These are phyloP conservation scores for Solanum sejunctum DNA, from an alignment of 257 asterid species.

Conservation along the genomic window DNA sequence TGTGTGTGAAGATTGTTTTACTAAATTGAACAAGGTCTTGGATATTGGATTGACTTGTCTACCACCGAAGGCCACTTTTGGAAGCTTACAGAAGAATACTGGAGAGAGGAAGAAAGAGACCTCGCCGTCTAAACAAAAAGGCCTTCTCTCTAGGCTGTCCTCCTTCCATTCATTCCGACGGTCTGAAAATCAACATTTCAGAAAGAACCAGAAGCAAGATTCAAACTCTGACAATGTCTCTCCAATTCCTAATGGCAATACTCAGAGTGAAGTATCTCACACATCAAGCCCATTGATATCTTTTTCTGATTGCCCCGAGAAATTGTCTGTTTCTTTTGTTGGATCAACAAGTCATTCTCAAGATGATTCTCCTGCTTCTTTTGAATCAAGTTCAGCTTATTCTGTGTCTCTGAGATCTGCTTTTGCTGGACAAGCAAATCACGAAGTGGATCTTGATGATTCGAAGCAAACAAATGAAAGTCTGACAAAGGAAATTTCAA, in stretches of 20 bases:
- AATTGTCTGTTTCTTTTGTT: constrained; percentile 20
- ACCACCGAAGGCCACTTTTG: constrained; percentile 35
- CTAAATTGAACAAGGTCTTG: constrained; percentile 35
- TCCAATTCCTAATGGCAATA: constrained; percentile 12
- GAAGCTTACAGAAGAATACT: constrained; percentile 7
- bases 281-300: constrained; percentile 29
- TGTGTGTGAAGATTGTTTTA: constrained; percentile 55
- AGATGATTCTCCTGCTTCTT: constrained; percentile 30
- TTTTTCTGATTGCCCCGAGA: constrained; percentile 23
- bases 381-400: constrained; percentile 17
- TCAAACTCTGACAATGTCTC: constrained; percentile 12
- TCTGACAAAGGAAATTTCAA: constrained; percentile 33
- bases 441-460: constrained; percentile 23
- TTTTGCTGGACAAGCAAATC: constrained; percentile 15
- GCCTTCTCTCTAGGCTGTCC: constrained; percentile 34
- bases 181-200: constrained; percentile 5
- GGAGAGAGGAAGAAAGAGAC: constrained; percentile 16
- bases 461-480: constrained; percentile 25
- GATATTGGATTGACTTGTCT: constrained; percentile 15
- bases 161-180: constrained; percentile 44
- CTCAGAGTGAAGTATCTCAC: constrained; percentile 12
- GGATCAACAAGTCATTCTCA: constrained; percentile 22
- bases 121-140: constrained; percentile 3
- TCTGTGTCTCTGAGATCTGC: constrained; percentile 14
- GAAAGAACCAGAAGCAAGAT: constrained; percentile 23